These are phyloP conservation scores for Colletotrichum sp. DNA, from an alignment of 2,329 filamentous ascomycete genomes.

Conservation along the genomic window DNA sequence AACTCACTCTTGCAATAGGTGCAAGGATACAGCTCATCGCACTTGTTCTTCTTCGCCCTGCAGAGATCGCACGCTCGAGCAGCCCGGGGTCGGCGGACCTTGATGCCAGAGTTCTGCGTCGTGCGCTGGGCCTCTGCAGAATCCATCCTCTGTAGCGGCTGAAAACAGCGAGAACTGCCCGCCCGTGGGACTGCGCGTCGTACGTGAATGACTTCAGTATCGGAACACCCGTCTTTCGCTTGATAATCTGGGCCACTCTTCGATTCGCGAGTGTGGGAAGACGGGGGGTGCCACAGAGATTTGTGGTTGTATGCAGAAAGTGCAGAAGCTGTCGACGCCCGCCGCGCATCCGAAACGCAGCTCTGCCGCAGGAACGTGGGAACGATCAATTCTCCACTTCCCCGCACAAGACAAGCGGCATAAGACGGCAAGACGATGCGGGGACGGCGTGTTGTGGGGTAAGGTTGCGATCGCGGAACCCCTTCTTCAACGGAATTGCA, in stretches of 20 bases:
- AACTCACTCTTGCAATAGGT: slow-evolving; percentile 46
- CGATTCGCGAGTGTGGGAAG: neutral
- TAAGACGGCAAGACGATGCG: slow-evolving; percentile 6
- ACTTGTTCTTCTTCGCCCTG: slow-evolving; percentile 17
- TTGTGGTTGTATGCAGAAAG: neutral
- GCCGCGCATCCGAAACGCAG: slow-evolving; percentile 9
- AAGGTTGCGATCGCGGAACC: neutral
- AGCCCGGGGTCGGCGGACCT: slow-evolving; percentile 17
- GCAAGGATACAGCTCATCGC: slow-evolving; percentile 32
- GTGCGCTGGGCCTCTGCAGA: slow-evolving; percentile 7
- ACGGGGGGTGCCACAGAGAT: neutral
- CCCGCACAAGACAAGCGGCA: slow-evolving; percentile 3
- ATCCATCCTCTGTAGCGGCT: neutral
- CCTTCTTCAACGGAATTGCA: neutral
- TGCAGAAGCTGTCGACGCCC: neutral
- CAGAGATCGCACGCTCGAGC: slow-evolving; percentile 17
- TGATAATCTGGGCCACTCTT: neutral
- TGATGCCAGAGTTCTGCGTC: slow-evolving; percentile 20
- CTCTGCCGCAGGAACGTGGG: slow-evolving; percentile 4
- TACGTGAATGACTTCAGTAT: neutral
- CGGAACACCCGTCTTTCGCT: neutral
- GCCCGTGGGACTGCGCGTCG: neutral
- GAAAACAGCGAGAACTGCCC: neutral
- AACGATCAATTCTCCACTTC: slow-evolving; percentile 8
- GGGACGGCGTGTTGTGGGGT: slow-evolving; percentile 4